Percentiles rank a stretch among this genome's conserved stretches.
Evolutionary conservation across 23 red algal genomes (phyloP).

Genomic region (Chondrus crispus): DNA sequence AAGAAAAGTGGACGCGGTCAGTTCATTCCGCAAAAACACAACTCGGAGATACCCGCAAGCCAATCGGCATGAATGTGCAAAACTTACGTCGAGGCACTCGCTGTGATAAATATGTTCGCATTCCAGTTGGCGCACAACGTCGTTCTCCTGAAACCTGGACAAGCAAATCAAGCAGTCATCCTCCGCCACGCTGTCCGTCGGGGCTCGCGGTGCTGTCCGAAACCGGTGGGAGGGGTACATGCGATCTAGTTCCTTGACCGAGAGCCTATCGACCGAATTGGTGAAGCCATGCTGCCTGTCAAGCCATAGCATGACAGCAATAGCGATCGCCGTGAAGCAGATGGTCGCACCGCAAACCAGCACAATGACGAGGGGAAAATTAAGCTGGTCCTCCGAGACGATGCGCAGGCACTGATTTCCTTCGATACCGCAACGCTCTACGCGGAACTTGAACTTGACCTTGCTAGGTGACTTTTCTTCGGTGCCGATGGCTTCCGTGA

Average conservation of each 20-base stretch:
- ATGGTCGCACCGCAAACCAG: slow-evolving; percentile 32
- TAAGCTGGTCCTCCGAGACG: too few relatives aligned
- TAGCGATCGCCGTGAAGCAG: slow-evolving; percentile 23
- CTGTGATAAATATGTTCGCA: slow-evolving; percentile 57
- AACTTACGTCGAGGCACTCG: slow-evolving; percentile 61
- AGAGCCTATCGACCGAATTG: slow-evolving; percentile 24
- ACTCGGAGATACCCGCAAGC: too few relatives aligned
- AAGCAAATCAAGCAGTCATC: slow-evolving; percentile 51
- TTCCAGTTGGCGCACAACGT: slow-evolving; percentile 21
- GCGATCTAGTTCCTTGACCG: slow-evolving; percentile 17
- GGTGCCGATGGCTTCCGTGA: too few relatives aligned
- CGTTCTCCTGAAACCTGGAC: slow-evolving; percentile 8
- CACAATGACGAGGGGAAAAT: slow-evolving; percentile 15
- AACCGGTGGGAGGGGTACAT: slow-evolving; percentile 41
- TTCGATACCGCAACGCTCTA: too few relatives aligned
- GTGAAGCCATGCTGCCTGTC: slow-evolving; percentile 19
- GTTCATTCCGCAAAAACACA: not conserved
- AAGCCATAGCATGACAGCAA: slow-evolving; percentile 35
- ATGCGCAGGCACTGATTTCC: too few relatives aligned
- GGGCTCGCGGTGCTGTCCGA: not conserved
- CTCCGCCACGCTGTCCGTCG: not conserved
- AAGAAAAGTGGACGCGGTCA: not conserved
- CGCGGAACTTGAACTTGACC: too few relatives aligned
- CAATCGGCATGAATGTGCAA: not conserved
- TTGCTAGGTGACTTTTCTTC: too few relatives aligned